phyloP scores from a whole-genome alignment of 2,329 filamentous ascomycete genomes.

The Fusarium globosum region DNA sequence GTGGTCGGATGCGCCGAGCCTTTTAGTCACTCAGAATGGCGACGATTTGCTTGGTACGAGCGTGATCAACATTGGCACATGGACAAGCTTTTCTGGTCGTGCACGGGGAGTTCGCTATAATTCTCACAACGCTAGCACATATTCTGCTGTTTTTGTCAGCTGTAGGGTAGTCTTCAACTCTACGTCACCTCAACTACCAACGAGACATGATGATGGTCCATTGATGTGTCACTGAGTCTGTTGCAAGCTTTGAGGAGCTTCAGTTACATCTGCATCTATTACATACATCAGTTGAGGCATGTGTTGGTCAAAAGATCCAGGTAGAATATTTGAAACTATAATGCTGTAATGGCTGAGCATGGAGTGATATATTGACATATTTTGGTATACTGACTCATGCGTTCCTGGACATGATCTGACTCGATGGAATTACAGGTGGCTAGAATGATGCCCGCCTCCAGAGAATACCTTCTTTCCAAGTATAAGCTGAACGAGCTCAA shows the following conservation, averaged over 20 bases:
- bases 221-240: background rate
- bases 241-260: no score
- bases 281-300: accelerated
- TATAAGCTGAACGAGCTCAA: background rate
- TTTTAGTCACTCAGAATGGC: background rate
- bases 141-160: background rate
- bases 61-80: constrained; percentile 3
- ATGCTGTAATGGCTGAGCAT: accelerated
- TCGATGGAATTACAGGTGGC: background rate
- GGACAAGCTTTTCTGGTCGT: constrained; percentile 8
- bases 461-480: background rate
- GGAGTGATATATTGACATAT: accelerated
- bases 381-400: no score
- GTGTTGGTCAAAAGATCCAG: accelerated
- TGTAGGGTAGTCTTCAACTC: background rate
- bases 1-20: constrained; percentile 20
- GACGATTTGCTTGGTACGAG: background rate
- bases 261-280: accelerated
- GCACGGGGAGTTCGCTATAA: background rate
- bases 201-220: background rate
- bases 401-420: background rate
- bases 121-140: background rate
- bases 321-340: accelerated
- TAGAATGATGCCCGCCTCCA: background rate
- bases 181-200: background rate